Conservation (phyloP, 2,329 filamentous ascomycete genomes). For the Monosporascus sp. region DNA sequence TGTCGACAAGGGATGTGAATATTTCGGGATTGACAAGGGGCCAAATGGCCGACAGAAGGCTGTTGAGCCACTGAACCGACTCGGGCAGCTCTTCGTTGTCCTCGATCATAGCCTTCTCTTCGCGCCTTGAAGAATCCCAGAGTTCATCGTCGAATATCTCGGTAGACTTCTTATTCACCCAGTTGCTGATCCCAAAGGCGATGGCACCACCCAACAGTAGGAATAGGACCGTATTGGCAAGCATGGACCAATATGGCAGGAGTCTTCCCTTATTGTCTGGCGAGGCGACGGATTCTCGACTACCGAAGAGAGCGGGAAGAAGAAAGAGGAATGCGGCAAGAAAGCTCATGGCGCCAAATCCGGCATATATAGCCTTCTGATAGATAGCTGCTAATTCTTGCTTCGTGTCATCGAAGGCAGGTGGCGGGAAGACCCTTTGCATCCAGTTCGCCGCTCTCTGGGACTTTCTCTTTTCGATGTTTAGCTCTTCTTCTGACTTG, state of each 20-base stretch:
- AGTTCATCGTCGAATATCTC: slow-evolving; percentile 63
- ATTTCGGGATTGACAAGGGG: slow-evolving; percentile 71
- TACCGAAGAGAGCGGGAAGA: slow-evolving; percentile 17
- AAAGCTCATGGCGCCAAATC: slow-evolving; percentile 29
- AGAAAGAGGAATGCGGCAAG: slow-evolving; percentile 18
- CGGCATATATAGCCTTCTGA: slow-evolving; percentile 30
- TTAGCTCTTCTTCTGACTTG: slow-evolving; percentile 35
- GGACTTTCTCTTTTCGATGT: slow-evolving; percentile 28
- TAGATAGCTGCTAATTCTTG: slow-evolving; percentile 27
- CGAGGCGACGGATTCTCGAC: not conserved
- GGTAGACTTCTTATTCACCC: slow-evolving; percentile 56
- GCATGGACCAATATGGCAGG: slow-evolving; percentile 9
- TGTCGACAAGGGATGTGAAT: slow-evolving; percentile 63
- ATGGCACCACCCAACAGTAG: slow-evolving; percentile 21
- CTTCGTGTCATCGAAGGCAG: slow-evolving; percentile 39
- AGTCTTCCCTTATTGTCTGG: slow-evolving; percentile 1
- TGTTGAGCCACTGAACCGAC: slow-evolving; percentile 68
- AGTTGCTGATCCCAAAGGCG: slow-evolving; percentile 48
- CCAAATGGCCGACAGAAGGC: slow-evolving; percentile 63
- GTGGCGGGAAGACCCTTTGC: slow-evolving; percentile 41
- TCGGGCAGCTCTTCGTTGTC: slow-evolving; percentile 51
- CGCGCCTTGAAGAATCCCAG: slow-evolving; percentile 59
- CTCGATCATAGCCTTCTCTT: slow-evolving; percentile 40
- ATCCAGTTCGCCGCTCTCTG: slow-evolving; percentile 37
- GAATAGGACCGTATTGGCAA: slow-evolving; percentile 21